These are phyloP conservation scores for Paracoccidioides lutzii DNA, from an alignment of 2,329 filamentous ascomycete species.

Conservation along the genomic window DNA sequence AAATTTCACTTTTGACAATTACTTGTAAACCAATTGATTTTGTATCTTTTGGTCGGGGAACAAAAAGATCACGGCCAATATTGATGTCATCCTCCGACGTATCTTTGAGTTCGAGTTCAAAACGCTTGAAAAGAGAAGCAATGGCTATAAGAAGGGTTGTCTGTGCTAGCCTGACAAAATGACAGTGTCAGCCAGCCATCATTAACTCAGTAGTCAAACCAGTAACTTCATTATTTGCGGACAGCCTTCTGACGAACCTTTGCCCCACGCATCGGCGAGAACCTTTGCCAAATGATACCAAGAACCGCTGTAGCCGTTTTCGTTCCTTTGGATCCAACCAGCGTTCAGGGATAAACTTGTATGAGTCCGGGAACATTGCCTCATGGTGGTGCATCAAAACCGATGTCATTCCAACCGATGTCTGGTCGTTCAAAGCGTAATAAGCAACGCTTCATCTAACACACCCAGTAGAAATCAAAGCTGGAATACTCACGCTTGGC, in stretches of 20 bases:
- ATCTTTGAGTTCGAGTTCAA: conserved; percentile 8
- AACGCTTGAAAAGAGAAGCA: conserved; percentile 6
- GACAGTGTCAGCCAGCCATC: not conserved
- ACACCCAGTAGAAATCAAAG: not conserved
- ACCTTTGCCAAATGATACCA: conserved; percentile 15
- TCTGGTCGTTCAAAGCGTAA: conserved; percentile 5
- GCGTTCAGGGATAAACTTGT: conserved; percentile 14
- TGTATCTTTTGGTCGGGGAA: conserved; percentile 7
- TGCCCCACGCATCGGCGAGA: conserved; percentile 14
- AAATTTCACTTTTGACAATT: not conserved
- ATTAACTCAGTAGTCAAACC: too few species aligned
- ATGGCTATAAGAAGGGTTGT: conserved; percentile 9
- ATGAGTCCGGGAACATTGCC: conserved; percentile 14
- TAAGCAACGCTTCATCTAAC: not conserved
- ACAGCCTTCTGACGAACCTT: conserved; percentile 9
- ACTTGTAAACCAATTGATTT: conserved; percentile 1
- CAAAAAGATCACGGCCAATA: conserved; percentile 10
- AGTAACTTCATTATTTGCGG: not conserved
- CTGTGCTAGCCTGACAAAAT: conserved; percentile 9
- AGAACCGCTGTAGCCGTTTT: conserved; percentile 11
- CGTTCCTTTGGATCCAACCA: conserved; percentile 14
- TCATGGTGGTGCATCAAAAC: conserved; percentile 15
- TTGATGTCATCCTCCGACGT: conserved; percentile 12
- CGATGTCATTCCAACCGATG: conserved; percentile 14
- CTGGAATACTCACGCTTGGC: conserved; percentile 4